Conservation (phyloP, 345 rosid genomes). For the Eucalyptus leucophloia region DNA sequence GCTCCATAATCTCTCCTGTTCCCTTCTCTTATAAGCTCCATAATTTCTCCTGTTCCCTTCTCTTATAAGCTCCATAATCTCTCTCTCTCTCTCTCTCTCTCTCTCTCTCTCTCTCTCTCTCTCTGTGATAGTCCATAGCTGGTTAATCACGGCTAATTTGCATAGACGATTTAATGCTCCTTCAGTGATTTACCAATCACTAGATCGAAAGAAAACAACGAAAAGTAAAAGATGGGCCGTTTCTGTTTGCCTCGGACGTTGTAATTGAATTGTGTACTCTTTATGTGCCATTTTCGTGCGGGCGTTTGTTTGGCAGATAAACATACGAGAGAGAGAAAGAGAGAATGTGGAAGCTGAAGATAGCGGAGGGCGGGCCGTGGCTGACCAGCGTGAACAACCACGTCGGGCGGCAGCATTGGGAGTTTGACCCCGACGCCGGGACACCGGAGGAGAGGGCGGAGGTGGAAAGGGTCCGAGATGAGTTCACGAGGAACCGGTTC, state of each 20-base stretch:
- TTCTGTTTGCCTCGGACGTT: not conserved
- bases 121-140: not conserved
- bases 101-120: not conserved
- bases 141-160: not conserved
- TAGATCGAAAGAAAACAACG: not conserved
- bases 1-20: not conserved
- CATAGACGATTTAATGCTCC: not conserved
- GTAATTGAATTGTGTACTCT: not conserved
- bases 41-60: not conserved
- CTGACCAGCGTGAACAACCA: slow-evolving; percentile 11
- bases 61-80: not conserved
- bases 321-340: not conserved
- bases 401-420: slow-evolving; percentile 36
- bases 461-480: slow-evolving; percentile 6
- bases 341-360: slow-evolving; percentile 35
- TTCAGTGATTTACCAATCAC: not conserved
- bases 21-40: not conserved
- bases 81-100: not conserved
- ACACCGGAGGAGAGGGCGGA: slow-evolving; percentile 14
- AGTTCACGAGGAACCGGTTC: slow-evolving; percentile 15
- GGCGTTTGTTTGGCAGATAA: not conserved
- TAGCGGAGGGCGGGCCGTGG: slow-evolving; percentile 27
- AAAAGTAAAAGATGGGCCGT: not conserved
- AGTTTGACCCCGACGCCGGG: slow-evolving; percentile 26
- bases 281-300: not conserved